phyloP scores from a whole-genome alignment of 2,329 filamentous ascomycete species.

The Arthroderma sp. region DNA sequence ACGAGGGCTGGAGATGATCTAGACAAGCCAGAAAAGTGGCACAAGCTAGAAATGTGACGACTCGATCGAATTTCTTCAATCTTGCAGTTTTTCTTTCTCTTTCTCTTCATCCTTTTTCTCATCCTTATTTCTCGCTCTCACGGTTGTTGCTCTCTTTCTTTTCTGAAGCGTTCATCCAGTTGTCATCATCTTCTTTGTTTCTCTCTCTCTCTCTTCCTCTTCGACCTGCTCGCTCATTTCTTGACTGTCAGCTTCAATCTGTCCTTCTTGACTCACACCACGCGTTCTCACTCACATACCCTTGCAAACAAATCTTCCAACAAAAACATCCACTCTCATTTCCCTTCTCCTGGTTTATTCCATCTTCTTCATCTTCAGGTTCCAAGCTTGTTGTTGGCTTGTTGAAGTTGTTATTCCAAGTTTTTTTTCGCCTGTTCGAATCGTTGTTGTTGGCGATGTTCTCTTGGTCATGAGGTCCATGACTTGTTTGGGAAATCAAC shows the following conservation, averaged over 20 bases:
- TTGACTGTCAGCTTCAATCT: too few relatives aligned
- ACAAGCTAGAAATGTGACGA: too few relatives aligned
- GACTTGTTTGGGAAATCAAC: neutral
- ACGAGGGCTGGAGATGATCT: too few relatives aligned
- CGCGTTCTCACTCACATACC: too few relatives aligned
- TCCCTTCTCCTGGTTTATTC: too few relatives aligned
- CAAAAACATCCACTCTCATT: too few relatives aligned
- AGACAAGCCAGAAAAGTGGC: too few relatives aligned
- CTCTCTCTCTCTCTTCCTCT: neutral
- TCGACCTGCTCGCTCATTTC: neutral
- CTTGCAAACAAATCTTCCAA: too few relatives aligned
- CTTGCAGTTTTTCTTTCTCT: neutral
- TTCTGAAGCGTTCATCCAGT: neutral
- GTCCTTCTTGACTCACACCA: too few relatives aligned
- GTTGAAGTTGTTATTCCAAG: neutral
- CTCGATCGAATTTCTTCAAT: neutral
- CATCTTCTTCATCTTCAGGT: neutral
- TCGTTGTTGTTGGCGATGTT: too few relatives aligned
- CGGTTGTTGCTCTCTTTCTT: constrained; percentile 5
- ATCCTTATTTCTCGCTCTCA: neutral
- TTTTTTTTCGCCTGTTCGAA: too few relatives aligned
- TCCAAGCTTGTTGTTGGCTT: neutral
- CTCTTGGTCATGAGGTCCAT: neutral
- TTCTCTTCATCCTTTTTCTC: neutral
- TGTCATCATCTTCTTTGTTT: too few relatives aligned